Evolutionary conservation across 129 eudicot genomes (phyloP).

Genomic region (Smallanthus sonchifolius): DNA sequence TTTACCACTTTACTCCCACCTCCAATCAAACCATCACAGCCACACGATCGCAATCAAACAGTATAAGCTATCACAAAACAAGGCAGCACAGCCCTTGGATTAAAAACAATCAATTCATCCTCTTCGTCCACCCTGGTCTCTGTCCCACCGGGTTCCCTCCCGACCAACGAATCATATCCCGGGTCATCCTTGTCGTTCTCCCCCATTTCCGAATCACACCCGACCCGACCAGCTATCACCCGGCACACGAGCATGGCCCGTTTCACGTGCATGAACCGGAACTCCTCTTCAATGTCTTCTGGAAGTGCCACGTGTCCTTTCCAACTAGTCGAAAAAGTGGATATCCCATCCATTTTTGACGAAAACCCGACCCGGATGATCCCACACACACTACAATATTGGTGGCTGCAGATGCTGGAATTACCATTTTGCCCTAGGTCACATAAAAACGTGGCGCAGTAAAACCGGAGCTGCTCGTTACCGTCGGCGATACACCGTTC

Average conservation of each 20-base stretch:
- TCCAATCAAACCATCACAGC: constrained; percentile 15
- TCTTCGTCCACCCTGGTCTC: constrained; percentile 51
- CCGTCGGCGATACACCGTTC: constrained; percentile 90
- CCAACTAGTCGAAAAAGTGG: constrained; percentile 73
- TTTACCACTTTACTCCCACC: background rate
- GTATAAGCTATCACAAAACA: constrained; percentile 86
- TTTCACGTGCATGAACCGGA: constrained; percentile 77
- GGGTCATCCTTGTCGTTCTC: constrained; percentile 52
- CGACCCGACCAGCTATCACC: constrained; percentile 92
- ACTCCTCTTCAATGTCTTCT: constrained; percentile 76
- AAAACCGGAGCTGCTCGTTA: constrained; percentile 75
- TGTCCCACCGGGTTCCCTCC: constrained; percentile 37
- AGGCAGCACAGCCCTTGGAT: constrained; percentile 96
- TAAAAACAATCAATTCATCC: constrained; percentile 73
- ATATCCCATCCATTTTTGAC: constrained; percentile 78
- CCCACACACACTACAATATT: constrained; percentile 79
- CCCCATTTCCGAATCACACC: constrained; percentile 49
- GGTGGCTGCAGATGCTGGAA: constrained; percentile 62
- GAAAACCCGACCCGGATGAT: constrained; percentile 78
- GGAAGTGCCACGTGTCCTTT: constrained; percentile 79
- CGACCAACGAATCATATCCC: constrained; percentile 80
- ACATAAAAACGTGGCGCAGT: constrained; percentile 73
- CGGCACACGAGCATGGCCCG: constrained; percentile 87
- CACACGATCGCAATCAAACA: constrained; percentile 46
- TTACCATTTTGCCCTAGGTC: constrained; percentile 74